These are phyloP conservation scores for Areca catechu DNA, from an alignment of 176 grass and related monocot species.

Conservation along the genomic window DNA sequence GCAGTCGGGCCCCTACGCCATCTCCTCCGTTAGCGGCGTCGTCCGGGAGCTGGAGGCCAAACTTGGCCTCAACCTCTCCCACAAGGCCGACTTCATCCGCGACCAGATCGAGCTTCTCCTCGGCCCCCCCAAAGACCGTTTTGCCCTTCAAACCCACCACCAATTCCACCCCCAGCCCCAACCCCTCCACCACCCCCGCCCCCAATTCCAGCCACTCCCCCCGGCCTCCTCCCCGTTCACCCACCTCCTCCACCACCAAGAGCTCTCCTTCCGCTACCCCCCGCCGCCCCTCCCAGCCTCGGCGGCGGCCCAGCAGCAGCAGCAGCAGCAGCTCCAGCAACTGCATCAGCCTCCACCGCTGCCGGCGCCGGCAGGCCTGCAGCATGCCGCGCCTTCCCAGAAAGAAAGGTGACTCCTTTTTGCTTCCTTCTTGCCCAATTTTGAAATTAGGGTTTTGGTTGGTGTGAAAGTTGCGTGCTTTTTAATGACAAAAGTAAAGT, in stretches of 20 bases:
- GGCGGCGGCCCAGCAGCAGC: conserved; percentile 33
- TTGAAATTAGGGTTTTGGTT: conserved; percentile 20
- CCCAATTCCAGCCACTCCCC: not conserved
- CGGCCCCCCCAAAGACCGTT: conserved; percentile 34
- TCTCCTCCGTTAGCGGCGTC: conserved; percentile 32
- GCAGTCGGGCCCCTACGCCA: conserved; percentile 27
- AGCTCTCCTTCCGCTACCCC: conserved; percentile 32
- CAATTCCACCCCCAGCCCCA: conserved; percentile 3
- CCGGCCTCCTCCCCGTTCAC: conserved; percentile 13
- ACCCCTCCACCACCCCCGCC: conserved; percentile 20
- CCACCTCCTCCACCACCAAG: conserved; percentile 17
- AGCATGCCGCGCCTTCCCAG: not conserved
- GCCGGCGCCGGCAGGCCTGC: conserved; percentile 10
- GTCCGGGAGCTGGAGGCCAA: conserved; percentile 52
- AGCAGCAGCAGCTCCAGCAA: conserved; percentile 28
- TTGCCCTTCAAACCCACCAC: conserved; percentile 18
- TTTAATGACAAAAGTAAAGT: no score
- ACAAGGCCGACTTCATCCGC: conserved; percentile 67
- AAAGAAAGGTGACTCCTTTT: conserved; percentile 36
- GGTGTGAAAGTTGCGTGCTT: conserved; percentile 11
- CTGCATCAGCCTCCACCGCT: no score
- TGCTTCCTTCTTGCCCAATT: not conserved
- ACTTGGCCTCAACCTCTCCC: conserved; percentile 73
- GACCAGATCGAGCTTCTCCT: conserved; percentile 67
- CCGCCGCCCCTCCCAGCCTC: conserved; percentile 9